These are phyloP conservation scores for Discostella pseudostelligera DNA, from an alignment of 108 stramenopile species.

Conservation along the genomic window DNA sequence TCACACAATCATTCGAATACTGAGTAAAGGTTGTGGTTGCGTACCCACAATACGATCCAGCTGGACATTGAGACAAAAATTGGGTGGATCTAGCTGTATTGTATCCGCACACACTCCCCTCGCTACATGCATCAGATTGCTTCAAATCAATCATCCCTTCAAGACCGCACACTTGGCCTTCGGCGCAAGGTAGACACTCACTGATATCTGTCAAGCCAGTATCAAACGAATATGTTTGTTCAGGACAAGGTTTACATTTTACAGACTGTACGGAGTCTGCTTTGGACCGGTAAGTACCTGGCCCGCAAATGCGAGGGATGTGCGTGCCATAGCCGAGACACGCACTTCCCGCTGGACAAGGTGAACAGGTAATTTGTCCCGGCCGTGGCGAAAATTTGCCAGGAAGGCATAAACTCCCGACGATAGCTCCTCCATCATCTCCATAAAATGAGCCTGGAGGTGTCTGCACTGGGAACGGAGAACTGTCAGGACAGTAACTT, in stretches of 20 bases:
- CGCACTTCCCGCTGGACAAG: constrained; percentile 78
- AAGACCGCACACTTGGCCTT: constrained; percentile 66
- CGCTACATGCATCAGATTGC: constrained; percentile 55
- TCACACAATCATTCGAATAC: constrained; percentile 46
- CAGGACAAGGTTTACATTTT: constrained; percentile 73
- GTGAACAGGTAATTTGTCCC: constrained; percentile 55
- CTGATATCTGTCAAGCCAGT: constrained; percentile 77
- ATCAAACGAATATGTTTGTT: constrained; percentile 67
- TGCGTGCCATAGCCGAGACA: constrained; percentile 84
- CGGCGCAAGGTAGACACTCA: constrained; percentile 80
- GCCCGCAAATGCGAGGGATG: constrained; percentile 74
- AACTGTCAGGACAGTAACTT: constrained; percentile 79
- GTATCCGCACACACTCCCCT: constrained; percentile 69
- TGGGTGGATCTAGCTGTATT: constrained; percentile 61
- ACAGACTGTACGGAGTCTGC: constrained; percentile 59
- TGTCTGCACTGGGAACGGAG: constrained; percentile 54
- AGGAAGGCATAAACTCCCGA: constrained; percentile 82
- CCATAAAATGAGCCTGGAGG: constrained; percentile 74
- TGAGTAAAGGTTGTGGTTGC: constrained; percentile 56
- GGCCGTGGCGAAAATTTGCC: constrained; percentile 80
- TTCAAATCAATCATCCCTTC: constrained; percentile 61
- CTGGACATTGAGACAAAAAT: constrained; percentile 67
- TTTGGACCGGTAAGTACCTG: constrained; percentile 73
- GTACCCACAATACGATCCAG: constrained; percentile 56
- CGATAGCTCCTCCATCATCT: constrained; percentile 60